Conservation (phyloP, 2,329 filamentous ascomycete genomes). For the Pseudophaeomoniella oleicola region DNA sequence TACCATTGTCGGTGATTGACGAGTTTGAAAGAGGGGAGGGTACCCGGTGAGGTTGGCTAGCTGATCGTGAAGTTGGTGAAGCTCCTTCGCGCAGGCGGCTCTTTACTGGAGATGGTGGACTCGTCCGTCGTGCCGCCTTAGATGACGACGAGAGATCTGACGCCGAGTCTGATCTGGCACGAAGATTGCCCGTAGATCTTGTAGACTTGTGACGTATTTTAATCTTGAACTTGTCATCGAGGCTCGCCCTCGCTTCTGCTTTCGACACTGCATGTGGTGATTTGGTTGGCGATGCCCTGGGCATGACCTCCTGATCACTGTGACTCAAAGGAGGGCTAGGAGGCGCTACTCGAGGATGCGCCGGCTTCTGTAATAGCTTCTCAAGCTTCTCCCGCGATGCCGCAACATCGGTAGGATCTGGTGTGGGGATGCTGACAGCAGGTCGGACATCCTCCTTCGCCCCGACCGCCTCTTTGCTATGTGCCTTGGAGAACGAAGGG, state of each 20-base stretch:
- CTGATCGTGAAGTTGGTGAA: slow-evolving; percentile 19
- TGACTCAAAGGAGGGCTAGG: slow-evolving; percentile 34
- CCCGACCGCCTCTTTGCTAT: slow-evolving; percentile 73
- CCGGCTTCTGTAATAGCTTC: slow-evolving; percentile 9
- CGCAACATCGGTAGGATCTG: slow-evolving; percentile 57
- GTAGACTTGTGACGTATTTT: slow-evolving; percentile 22
- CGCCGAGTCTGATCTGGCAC: slow-evolving; percentile 22
- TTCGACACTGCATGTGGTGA: slow-evolving; percentile 13
- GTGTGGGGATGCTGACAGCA: slow-evolving; percentile 40
- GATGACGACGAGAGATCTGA: neutral
- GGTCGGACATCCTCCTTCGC: slow-evolving; percentile 39
- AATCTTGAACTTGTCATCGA: slow-evolving; percentile 20
- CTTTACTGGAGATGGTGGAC: neutral
- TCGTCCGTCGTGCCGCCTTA: slow-evolving; percentile 10
- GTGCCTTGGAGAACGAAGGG: slow-evolving; percentile 73
- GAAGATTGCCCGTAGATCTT: slow-evolving; percentile 26
- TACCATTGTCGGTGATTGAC: slow-evolving; percentile 16
- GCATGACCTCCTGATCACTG: slow-evolving; percentile 24
- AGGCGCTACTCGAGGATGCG: slow-evolving; percentile 18
- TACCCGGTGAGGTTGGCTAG: slow-evolving; percentile 20
- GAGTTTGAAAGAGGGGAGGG: slow-evolving; percentile 17
- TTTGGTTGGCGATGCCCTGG: slow-evolving; percentile 18
- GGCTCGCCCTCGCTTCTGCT: slow-evolving; percentile 17
- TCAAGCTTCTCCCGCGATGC: slow-evolving; percentile 27
- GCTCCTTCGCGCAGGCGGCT: slow-evolving; percentile 14